Base-by-base conservation (phyloP, 768 basidiomycete genomes). In the Mycena albidolilacea region DNA sequence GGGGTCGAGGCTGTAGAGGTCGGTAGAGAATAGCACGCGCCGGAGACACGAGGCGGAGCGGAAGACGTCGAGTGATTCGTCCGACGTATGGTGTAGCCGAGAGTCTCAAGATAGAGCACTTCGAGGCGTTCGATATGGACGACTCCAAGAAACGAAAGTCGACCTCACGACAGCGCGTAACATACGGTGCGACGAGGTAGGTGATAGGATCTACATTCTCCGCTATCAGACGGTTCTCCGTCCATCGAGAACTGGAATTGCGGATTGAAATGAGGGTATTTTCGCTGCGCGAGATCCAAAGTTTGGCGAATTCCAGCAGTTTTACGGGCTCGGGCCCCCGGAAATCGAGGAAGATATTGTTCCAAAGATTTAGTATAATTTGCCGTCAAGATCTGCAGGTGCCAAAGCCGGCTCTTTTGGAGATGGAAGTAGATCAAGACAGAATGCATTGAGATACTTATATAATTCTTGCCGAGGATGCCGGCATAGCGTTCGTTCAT, bases 21-120 rank as follows among this genome's bases (percentile, higher is more conserved):
- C 75, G 19, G 75, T 76, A 10, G 75, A 76, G 60, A 76, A 62
- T 3, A 76, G 71, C n/a, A 76, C 75, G 14, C 69, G 75, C n/a
- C 69, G 71, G 39, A 76, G 69, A 59, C 65, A 43, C 55, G 71
- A 71, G 11, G 71, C 75, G 11, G 75, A 72, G 39, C 71, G 75
- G 38, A 76, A 76, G 39, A 76, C 75, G 7, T 70, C 75, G 59
- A 76, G 69, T 8, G 69, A 65, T 21, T 66, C 59, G 50, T 52
- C 52, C 7, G 72, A 52, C 30, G 70, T 39, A 23, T 54, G 30
- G 59, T 76, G 65, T 70, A 67, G 10, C 75, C 71, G 35, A 72
- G 69, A 14, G 75, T 76, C 64, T 76, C 75, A 21, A 76, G 69
- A 64, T 70, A 73, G 55, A 76, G 71, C 15, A 76, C 71, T 37